Base-by-base conservation (phyloP, 139 green algal species). In the Spirogloea muscicola region DNA sequence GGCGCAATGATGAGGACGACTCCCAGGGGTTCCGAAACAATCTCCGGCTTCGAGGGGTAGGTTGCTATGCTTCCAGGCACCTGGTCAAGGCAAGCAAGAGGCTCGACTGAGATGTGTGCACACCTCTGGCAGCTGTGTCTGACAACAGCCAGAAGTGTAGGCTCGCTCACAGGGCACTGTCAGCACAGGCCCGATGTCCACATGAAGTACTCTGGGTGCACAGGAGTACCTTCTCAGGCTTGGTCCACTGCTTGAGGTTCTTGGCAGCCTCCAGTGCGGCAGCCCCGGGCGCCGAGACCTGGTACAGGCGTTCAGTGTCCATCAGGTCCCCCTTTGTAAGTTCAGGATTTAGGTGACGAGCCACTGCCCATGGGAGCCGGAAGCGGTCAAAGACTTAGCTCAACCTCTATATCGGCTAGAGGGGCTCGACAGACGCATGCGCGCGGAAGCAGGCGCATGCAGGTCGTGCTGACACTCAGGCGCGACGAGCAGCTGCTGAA, bases 1-100 rank as follows among this genome's bases (percentile, higher is more conserved):
- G 69, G 10, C 3, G 69, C 34, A 5, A 77, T 58, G 38, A 77
- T 70, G 38, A 77, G 57, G 1, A 69, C 52, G 31, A 70, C 69
- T 29, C 69, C 69, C 7, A 62, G 58, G 18, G 69, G 69, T 38
- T 77, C 69, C 55, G 55, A 6, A 25, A 70, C 36, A 7, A 77
- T 59, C 31, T 71, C 60, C 38, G 38, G 68, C 10, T 13, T 70
- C 18, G 39, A 38, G n/a, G 69, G 69, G 3, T 59, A 27, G 67
- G 65, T 76, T 33, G 29, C 9, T 16, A 76, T 51, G 67, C 66
- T 76, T 31, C 49, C 66, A 9, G 67, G 48, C 55, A 76, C 67
- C 67, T 76, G 67, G 34, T 38, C 59, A 51, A 25, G 10, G 13
- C 13, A 13, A 51, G 43, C 43, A 51, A 13, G 43, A 51, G 43